Evolutionary conservation across 2,329 filamentous ascomycete species (phyloP), one percentile per base, ranked within the genome.

Genomic region (Curvularia hawaiiensis): DNA sequence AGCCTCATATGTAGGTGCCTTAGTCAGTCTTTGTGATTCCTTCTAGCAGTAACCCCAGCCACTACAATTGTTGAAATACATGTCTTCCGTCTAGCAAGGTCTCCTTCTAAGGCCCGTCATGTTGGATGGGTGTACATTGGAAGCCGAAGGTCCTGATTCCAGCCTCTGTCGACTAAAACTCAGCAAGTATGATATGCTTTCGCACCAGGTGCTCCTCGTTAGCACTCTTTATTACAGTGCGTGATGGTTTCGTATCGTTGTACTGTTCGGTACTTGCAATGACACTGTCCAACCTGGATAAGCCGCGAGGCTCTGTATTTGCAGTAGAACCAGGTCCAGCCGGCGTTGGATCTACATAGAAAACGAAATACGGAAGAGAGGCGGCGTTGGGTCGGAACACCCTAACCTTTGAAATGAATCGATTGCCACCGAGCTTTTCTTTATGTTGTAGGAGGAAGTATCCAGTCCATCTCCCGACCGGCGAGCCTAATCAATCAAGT

Each of bases 361-460:
- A 62, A 5, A 62, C 47, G 4, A 64, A 24, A 39, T 60, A 58
- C 2, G 59, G 51, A 3, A 62, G 10, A 24, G 33, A 45, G 3
- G 44, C 54, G 2, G n/a, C 20, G 0, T 14, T 45, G 9, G 39
- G 33, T 20, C 50, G 48, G 39, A 62, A 64, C 7, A 58, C 33
- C 10, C 56, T 48, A 2, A 64, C 50, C 22, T 60, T 64, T 7
- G 53, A 58, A 9, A 64, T 56, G 31, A 54, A 58, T 12, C 58
- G 41, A 4, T 60, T 57, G 0, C 61, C 57, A 2, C 57, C 57
- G 10, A 64, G 54, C 4, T 58, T 44, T 2, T 38, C 20, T 14
- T 62, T 62, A 11, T 64, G 61, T 26, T 64, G 61, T 0, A 60
- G 41, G 3, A 64, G 35, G n/a, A 64, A 53, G 28, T 58, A 64